Conservation (phyloP, 108 stramenopile genomes). For the Fragilariopsis cylindrus region DNA sequence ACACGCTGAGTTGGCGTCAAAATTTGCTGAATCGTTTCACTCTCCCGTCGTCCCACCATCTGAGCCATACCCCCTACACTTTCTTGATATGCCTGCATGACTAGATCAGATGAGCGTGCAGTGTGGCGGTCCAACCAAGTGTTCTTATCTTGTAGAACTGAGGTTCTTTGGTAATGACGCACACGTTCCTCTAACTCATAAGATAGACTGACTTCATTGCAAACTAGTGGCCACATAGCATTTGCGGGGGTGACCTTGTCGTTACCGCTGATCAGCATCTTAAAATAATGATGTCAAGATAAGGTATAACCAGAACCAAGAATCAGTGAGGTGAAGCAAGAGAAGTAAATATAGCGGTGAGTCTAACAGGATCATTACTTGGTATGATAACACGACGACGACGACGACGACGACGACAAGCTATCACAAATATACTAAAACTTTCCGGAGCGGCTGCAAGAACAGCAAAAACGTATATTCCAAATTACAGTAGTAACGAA, state of each 20-base stretch:
- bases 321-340: background rate
- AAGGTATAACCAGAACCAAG: constrained; percentile 13
- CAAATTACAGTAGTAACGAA: background rate
- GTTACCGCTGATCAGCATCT: constrained; percentile 65
- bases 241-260: constrained; percentile 60
- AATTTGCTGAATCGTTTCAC: constrained; percentile 23
- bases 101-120: constrained; percentile 56
- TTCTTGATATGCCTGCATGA: constrained; percentile 63
- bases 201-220: constrained; percentile 87
- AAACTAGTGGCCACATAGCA: constrained; percentile 92
- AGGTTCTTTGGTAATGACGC: constrained; percentile 60
- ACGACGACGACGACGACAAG: background rate
- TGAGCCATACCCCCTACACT: constrained; percentile 48
- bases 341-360: constrained; percentile 1
- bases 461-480: background rate
- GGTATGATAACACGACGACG: background rate
- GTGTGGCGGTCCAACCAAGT: constrained; percentile 84
- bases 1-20: constrained; percentile 66
- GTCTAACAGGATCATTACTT: background rate
- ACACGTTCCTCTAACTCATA: constrained; percentile 93
- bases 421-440: too few relatives aligned
- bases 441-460: too few relatives aligned
- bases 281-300: background rate
- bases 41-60: constrained; percentile 48
- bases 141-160: constrained; percentile 43